phyloP scores from a whole-genome alignment of 139 green algal genomes.

The Chlorella vulgaris region DNA sequence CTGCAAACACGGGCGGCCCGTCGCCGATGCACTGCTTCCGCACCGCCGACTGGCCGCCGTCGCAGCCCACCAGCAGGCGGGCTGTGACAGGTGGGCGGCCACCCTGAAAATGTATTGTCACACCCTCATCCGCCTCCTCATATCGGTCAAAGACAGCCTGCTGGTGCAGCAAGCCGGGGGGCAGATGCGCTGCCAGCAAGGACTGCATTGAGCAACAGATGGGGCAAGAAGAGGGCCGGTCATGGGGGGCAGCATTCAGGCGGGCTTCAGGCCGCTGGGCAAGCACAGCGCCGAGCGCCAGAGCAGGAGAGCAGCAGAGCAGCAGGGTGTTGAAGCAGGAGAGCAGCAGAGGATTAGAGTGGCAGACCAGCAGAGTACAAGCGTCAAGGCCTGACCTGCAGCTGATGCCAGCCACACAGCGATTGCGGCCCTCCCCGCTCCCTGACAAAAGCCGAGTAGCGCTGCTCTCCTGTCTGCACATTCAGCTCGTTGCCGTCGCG shows the following conservation, averaged over 20 bases:
- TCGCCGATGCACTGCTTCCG: conserved; percentile 8
- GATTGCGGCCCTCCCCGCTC: no score
- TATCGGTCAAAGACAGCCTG: not conserved
- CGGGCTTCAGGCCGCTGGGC: not conserved
- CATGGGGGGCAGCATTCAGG: not conserved
- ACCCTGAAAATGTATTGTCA: not conserved
- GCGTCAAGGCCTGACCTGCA: no score
- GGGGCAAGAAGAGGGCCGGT: not conserved
- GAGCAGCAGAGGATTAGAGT: no score
- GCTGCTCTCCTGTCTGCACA: no score
- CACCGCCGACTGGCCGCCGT: conserved; percentile 22
- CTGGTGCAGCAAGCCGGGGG: conserved; percentile 17
- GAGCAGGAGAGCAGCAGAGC: no score
- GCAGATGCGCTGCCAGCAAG: not conserved
- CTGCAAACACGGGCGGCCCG: conserved; percentile 18
- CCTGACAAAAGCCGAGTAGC: no score
- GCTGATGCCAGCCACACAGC: no score
- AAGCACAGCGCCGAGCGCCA: no score
- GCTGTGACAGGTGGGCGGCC: not conserved
- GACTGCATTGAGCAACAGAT: not conserved
- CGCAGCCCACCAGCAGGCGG: conserved; percentile 18
- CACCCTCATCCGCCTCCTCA: not conserved
- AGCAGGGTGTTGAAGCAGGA: no score
- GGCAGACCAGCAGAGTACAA: no score
- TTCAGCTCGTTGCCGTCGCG: no score